These are phyloP conservation scores for Lecanicillium sp. DNA, from an alignment of 2,329 filamentous ascomycete genomes.

Conservation along the genomic window DNA sequence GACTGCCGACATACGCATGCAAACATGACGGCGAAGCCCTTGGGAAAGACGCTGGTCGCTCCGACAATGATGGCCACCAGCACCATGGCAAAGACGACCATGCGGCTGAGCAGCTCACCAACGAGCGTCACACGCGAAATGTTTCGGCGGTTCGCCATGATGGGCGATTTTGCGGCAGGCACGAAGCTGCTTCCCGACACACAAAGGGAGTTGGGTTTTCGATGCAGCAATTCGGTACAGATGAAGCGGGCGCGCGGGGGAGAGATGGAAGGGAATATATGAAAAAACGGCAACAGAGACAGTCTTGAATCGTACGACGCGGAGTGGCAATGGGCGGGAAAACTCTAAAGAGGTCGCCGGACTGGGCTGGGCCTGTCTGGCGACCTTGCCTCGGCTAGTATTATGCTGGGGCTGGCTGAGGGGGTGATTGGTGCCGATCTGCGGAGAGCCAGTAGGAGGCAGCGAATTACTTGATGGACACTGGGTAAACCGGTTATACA, in stretches of 20 bases:
- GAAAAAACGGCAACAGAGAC: neutral
- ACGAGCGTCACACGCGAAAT: slow-evolving; percentile 10
- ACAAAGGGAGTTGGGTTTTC: no score
- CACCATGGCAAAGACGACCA: slow-evolving; percentile 9
- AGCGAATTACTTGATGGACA: no score
- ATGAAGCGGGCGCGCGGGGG: neutral
- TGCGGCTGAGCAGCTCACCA: slow-evolving; percentile 6
- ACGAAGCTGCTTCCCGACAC: no score
- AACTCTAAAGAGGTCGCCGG: slow-evolving; percentile 7
- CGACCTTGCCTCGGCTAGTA: slow-evolving; percentile 9
- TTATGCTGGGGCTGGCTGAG: slow-evolving; percentile 7
- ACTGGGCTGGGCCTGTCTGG: slow-evolving; percentile 1
- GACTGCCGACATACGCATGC: neutral
- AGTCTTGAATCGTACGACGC: neutral
- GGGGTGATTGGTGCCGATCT: neutral
- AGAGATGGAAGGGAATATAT: neutral
- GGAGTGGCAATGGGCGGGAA: slow-evolving; percentile 9
- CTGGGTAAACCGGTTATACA: no score
- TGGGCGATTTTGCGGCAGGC: no score
- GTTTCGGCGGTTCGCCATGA: slow-evolving; percentile 9
- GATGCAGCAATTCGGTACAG: no score
- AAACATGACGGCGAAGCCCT: slow-evolving; percentile 12
- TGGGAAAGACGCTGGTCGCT: slow-evolving; percentile 11
- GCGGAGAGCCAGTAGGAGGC: no score
- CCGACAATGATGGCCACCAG: slow-evolving; percentile 8